Base-by-base conservation (phyloP, 1,284 basidiomycete species). In the Ganoderma multipileum region DNA sequence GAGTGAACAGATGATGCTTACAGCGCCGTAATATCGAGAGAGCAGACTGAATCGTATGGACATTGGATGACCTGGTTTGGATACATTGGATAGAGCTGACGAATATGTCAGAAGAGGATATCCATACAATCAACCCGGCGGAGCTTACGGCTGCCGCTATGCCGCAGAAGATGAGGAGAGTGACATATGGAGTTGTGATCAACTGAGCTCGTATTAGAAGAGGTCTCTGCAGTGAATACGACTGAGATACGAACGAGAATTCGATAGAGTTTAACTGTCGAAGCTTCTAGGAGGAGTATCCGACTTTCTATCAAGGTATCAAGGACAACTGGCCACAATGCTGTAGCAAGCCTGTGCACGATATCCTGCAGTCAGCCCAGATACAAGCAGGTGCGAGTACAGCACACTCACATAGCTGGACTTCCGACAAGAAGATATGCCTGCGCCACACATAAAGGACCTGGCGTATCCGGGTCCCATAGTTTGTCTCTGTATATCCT, bases 301-400 rank as follows among this genome's bases (percentile, higher is more conserved):
- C 63, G 68, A 5, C 68, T 69, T 11, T 71, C 73, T 23, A 67
- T 54, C 38, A 75, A 39, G 39, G 72, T 52, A 39, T 76, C 73
- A 14, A 75, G 41, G 8, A 76, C 71, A 44, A 74, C 44, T 20
- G 73, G 66, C 57, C 74, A 65, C 36, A 74, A 73, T n/a, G 72
- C 70, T 5, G 70, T 58, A 1, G 70, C 68, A 52, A 72, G 72
- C 72, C 73, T 74, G 58, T 39, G 23, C 8, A 36, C 28, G 7
- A 16, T 52, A 16, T 50, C 14, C 55, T 30, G 44, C 23, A 62
- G 36, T 57, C 30, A 55, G 30, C 20, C 11, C 36, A 20, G 36
- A 33, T 52, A 41, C 20, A n/a, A 47, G 28, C 9, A 12, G 14
- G 8, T 50, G 50, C n/a, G 52, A 20, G 30, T 55, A 30, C 20